These are phyloP conservation scores for Dryadomyces quercivorus DNA, from an alignment of 2,329 filamentous ascomycete genomes.

Conservation along the genomic window DNA sequence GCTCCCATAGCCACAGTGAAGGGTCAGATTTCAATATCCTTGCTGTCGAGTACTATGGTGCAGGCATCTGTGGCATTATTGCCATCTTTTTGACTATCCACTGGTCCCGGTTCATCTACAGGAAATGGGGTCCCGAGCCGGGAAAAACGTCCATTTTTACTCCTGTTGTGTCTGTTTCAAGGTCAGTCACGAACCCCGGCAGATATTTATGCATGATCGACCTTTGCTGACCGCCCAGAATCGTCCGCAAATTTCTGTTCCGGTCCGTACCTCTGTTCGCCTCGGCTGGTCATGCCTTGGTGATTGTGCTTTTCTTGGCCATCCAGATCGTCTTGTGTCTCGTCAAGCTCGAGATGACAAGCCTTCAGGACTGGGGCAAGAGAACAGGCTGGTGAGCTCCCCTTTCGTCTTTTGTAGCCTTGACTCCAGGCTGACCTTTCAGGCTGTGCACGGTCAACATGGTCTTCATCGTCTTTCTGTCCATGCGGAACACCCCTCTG, in stretches of 20 bases:
- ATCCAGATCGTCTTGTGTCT: neutral
- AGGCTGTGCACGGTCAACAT: slow-evolving; percentile 36
- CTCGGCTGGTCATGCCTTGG: neutral
- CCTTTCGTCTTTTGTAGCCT: neutral
- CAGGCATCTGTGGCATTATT: neutral
- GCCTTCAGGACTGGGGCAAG: slow-evolving; percentile 1
- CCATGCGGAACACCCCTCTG: slow-evolving; percentile 35
- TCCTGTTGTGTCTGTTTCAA: neutral
- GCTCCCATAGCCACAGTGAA: neutral
- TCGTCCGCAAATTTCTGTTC: neutral
- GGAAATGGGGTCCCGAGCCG: neutral
- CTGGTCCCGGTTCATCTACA: neutral
- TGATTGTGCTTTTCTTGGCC: neutral
- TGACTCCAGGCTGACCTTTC: neutral
- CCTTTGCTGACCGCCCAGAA: neutral
- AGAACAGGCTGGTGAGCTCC: slow-evolving; percentile 3
- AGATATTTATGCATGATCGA: neutral
- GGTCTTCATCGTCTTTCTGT: slow-evolving; percentile 31
- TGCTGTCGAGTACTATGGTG: neutral
- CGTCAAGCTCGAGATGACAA: neutral
- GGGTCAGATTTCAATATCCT: neutral
- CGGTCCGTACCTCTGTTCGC: neutral
- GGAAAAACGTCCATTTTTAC: neutral
- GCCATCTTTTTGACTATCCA: neutral
- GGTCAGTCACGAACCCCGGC: neutral